These are phyloP conservation scores for Apiospora koreana DNA, from an alignment of 2,329 filamentous ascomycete species.

Conservation along the genomic window DNA sequence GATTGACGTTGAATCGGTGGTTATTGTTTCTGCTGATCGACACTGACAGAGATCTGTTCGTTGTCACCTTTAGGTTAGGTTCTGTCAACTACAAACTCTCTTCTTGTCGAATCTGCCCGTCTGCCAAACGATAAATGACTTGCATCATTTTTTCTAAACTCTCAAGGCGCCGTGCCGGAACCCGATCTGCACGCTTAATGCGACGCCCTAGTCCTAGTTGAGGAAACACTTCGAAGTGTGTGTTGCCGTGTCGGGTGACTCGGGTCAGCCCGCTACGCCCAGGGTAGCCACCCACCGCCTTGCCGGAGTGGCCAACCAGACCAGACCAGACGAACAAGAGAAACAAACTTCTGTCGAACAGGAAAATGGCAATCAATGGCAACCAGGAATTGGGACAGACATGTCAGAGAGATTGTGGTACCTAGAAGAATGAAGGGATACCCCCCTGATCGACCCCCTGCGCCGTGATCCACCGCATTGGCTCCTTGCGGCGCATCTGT, in stretches of 20 bases:
- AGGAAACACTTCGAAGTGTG: not conserved
- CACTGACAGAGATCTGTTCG: not conserved
- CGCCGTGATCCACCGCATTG: not conserved
- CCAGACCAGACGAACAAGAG: not conserved
- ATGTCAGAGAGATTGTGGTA: constrained; percentile 6
- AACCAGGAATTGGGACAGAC: not conserved
- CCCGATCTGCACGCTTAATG: not conserved
- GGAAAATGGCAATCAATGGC: not conserved
- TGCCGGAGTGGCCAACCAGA: not conserved
- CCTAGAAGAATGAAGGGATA: not conserved
- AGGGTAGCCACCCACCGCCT: not conserved
- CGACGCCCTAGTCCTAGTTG: not conserved
- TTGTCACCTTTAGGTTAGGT: not conserved
- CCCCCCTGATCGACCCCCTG: not conserved
- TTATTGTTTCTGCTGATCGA: not conserved
- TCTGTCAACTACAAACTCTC: too few relatives aligned
- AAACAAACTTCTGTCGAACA: not conserved
- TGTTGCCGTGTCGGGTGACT: not conserved
- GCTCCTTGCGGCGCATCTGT: constrained; percentile 10
- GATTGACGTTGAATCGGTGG: not conserved
- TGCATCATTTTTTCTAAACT: not conserved
- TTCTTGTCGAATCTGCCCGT: not conserved
- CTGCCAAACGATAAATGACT: not conserved
- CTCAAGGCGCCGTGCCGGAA: not conserved
- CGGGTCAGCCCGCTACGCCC: not conserved